phyloP scores from a whole-genome alignment of 2,329 filamentous ascomycete genomes.

The Dactylonectria macrodidyma region DNA sequence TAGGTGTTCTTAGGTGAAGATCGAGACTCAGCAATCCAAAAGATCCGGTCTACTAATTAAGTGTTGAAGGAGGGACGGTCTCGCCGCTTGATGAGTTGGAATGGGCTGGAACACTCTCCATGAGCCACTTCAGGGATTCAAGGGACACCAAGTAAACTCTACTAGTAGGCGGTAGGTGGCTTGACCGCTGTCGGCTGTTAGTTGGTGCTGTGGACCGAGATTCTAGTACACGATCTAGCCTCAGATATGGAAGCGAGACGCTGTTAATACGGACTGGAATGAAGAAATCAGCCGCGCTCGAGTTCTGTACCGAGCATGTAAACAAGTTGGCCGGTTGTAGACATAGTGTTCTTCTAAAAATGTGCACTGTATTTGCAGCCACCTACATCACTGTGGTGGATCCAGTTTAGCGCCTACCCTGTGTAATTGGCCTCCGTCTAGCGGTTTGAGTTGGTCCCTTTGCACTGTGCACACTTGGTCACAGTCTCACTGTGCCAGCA shows the following conservation, averaged over 20 bases:
- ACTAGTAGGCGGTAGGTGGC: not conserved
- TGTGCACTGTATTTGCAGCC: not conserved
- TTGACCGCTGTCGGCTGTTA: not conserved
- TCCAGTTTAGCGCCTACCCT: not conserved
- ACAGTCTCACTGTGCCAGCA: conserved; percentile 8
- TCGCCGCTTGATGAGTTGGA: not conserved
- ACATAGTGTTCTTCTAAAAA: not conserved
- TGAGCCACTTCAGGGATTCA: not conserved
- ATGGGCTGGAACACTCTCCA: conserved; percentile 7
- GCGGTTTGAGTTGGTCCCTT: no score
- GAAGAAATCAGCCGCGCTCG: not conserved
- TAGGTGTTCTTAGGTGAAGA: no score
- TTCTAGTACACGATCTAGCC: not conserved
- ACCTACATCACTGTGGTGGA: not conserved
- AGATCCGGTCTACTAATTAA: no score
- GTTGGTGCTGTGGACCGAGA: not conserved
- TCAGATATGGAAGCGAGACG: not conserved
- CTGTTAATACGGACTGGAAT: conserved; percentile 2
- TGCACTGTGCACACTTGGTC: not conserved
- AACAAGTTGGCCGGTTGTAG: not conserved
- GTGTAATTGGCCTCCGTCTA: not conserved
- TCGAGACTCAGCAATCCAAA: no score
- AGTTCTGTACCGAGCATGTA: not conserved
- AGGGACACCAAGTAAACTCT: not conserved
- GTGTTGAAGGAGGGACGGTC: no score